Evolutionary conservation across 2,329 filamentous ascomycete genomes (phyloP).

Genomic region (Fragosphaeria purpurea): DNA sequence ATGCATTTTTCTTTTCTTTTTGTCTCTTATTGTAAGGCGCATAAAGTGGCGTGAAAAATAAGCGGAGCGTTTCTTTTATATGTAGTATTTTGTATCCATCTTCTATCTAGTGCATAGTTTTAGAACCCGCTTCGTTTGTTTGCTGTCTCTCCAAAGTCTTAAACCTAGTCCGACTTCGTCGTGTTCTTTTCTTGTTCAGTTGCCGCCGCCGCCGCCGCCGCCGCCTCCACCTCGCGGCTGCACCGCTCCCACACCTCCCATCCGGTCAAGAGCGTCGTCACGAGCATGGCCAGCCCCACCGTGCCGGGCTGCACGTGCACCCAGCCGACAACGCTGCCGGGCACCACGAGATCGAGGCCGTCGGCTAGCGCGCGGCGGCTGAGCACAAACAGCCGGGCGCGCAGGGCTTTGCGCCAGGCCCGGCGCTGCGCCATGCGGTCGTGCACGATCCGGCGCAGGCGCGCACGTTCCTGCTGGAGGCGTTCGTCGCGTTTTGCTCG

Average conservation of each 20-base stretch:
- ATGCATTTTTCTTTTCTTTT: too few relatives aligned
- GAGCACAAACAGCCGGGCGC: conserved; percentile 23
- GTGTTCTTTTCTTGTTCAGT: too few relatives aligned
- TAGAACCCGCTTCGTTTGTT: background rate
- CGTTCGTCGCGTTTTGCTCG: background rate
- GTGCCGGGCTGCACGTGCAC: conserved; percentile 37
- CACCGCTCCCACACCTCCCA: conserved; percentile 47
- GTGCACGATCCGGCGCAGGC: conserved; percentile 24
- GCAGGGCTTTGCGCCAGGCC: conserved; percentile 7
- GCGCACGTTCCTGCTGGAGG: conserved; percentile 24
- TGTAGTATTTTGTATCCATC: background rate
- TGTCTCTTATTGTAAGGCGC: too few relatives aligned
- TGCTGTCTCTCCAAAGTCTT: too few relatives aligned
- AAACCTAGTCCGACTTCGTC: too few relatives aligned
- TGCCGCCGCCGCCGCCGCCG: background rate
- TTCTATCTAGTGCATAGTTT: background rate
- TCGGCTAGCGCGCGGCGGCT: conserved; percentile 44
- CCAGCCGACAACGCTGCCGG: conserved; percentile 52
- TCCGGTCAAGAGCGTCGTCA: conserved; percentile 52
- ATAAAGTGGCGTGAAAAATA: too few relatives aligned
- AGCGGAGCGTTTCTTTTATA: background rate
- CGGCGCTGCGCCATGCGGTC: conserved; percentile 24
- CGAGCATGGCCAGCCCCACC: conserved; percentile 48
- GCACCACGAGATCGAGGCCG: conserved; percentile 51
- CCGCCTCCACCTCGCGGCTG: conserved; percentile 1